A percentile compares a stretch with the other conserved stretches of the same genome.
Conservation (phyloP, 2,329 filamentous ascomycete genomes). For the Orbilia javanica region DNA sequence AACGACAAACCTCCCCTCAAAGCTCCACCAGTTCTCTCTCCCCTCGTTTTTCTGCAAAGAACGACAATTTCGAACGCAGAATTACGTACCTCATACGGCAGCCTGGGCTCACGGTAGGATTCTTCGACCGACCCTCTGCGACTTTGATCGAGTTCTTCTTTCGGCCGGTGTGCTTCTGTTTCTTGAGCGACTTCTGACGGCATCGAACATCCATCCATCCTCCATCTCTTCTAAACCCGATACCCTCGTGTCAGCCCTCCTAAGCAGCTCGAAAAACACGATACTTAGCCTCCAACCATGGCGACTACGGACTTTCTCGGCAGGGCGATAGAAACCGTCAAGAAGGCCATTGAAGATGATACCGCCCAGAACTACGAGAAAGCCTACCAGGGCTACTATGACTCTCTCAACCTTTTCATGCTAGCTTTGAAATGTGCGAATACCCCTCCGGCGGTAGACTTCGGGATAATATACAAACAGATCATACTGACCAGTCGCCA, state of each 20-base stretch:
- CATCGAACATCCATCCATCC: background rate
- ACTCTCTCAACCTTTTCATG: slow-evolving; percentile 97
- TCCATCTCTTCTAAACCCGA: background rate
- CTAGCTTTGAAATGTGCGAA: slow-evolving; percentile 86
- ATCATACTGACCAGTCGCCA: background rate
- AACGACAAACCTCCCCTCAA: slow-evolving; percentile 3
- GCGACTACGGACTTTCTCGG: slow-evolving; percentile 97
- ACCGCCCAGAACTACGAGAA: slow-evolving; percentile 96
- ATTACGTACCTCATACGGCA: slow-evolving; percentile 42
- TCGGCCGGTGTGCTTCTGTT: background rate
- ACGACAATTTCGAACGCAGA: slow-evolving; percentile 20
- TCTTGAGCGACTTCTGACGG: slow-evolving; percentile 15
- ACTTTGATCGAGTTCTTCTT: slow-evolving; percentile 9
- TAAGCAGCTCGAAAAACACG: slow-evolving; percentile 3
- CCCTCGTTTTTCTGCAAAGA: slow-evolving; percentile 14
- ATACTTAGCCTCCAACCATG: slow-evolving; percentile 71
- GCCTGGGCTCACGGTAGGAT: slow-evolving; percentile 33
- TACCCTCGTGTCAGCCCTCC: slow-evolving; percentile 12
- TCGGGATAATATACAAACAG: background rate
- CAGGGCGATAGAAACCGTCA: slow-evolving; percentile 94
- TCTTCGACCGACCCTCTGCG: slow-evolving; percentile 2
- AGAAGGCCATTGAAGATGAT: slow-evolving; percentile 96
- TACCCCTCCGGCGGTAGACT: slow-evolving; percentile 46
- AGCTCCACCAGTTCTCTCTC: slow-evolving; percentile 8
- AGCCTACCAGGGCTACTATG: slow-evolving; percentile 95